phyloP scores from a whole-genome alignment of 768 basidiomycete genomes.

The Chalciporus chontae region DNA sequence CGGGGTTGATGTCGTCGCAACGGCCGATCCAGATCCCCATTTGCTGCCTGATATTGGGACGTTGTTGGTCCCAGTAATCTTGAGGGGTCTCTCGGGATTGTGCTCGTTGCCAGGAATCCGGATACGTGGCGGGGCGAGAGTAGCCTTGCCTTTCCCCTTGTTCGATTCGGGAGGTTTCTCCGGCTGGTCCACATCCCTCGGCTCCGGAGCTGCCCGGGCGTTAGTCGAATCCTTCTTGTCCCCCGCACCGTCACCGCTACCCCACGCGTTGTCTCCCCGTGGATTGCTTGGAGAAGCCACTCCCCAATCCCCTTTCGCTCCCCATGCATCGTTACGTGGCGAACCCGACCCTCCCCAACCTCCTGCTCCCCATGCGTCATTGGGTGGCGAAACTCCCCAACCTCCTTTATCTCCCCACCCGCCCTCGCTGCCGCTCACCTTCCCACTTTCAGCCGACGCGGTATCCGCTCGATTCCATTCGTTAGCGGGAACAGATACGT shows the following conservation, averaged over 20 bases:
- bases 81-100: slow-evolving; percentile 3
- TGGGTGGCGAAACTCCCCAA: slow-evolving; percentile 1
- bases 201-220: slow-evolving; percentile 4
- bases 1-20: slow-evolving; percentile 10
- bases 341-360: slow-evolving; percentile 3
- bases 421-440: not conserved
- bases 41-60: slow-evolving; percentile 17
- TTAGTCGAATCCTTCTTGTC: not conserved
- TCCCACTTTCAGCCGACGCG: not conserved
- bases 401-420: slow-evolving; percentile 8
- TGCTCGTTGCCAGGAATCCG: slow-evolving; percentile 17
- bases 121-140: slow-evolving; percentile 24
- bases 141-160: slow-evolving; percentile 10
- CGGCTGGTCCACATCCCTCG: slow-evolving; percentile 9
- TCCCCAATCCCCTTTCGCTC: not conserved
- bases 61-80: slow-evolving; percentile 24
- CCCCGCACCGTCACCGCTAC: not conserved
- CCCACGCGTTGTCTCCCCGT: too few species aligned
- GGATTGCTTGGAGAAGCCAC: too few species aligned
- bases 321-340: not conserved
- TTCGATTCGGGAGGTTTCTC: slow-evolving; percentile 1
- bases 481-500: not conserved
- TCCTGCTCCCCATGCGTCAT: slow-evolving; percentile 1
- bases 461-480: slow-evolving; percentile 3
- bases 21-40: slow-evolving; percentile 12